Evolutionary conservation across 1,284 basidiomycete genomes (phyloP).

Genomic region (Sporisorium sorghi): DNA sequence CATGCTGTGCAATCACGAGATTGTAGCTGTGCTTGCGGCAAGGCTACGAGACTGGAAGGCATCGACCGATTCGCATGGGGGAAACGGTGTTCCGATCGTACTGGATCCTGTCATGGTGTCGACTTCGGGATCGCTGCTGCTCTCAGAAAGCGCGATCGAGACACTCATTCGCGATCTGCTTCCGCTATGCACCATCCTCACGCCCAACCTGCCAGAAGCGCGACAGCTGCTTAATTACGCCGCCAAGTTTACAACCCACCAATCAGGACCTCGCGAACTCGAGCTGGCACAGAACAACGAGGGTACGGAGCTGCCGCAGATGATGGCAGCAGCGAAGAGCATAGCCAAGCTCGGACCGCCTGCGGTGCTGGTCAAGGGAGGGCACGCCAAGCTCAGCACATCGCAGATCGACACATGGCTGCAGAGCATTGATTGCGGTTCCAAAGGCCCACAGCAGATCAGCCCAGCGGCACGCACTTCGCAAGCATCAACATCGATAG

Average conservation of each 20-base stretch:
- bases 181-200: constrained; percentile 80
- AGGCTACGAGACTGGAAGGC: constrained; percentile 34
- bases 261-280: constrained; percentile 22
- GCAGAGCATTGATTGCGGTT: constrained; percentile 1
- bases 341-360: constrained; percentile 74
- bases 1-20: constrained; percentile 76
- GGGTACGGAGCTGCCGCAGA: constrained; percentile 28
- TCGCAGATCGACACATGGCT: constrained; percentile 25
- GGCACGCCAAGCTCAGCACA: constrained; percentile 74
- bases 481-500: not conserved
- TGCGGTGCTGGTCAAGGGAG: constrained; percentile 87
- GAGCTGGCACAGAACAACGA: constrained; percentile 30
- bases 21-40: constrained; percentile 70
- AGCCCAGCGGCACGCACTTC: not conserved
- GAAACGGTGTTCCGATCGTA: constrained; percentile 49
- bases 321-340: constrained; percentile 72
- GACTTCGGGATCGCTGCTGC: constrained; percentile 85
- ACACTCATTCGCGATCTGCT: constrained; percentile 77
- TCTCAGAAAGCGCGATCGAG: constrained; percentile 78
- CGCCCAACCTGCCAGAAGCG: constrained; percentile 86
- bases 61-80: constrained; percentile 12
- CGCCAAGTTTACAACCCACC: constrained; percentile 31
- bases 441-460: not conserved
- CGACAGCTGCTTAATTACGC: constrained; percentile 75
- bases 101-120: constrained; percentile 86